Evolutionary conservation across 129 eudicot genomes (phyloP).

Genomic region (Arctium lappa): DNA sequence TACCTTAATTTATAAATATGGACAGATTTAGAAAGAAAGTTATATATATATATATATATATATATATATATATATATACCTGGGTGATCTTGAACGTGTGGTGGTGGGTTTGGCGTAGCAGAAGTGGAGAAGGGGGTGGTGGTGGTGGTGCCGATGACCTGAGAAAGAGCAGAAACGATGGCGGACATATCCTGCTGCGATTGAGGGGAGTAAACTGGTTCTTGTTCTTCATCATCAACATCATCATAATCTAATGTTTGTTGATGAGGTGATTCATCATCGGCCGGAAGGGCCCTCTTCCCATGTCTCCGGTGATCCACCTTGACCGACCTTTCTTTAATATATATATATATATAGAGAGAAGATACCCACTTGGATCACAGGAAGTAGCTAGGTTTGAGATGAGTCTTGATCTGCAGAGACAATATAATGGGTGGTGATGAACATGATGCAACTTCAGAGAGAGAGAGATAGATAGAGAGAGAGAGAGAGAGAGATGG

Average conservation of each 20-base stretch:
- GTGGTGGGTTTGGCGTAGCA: constrained; percentile 24
- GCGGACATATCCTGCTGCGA: constrained; percentile 74
- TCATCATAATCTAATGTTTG: background rate
- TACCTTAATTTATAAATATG: background rate
- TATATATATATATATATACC: constrained; percentile 17
- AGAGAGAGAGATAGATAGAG: no score
- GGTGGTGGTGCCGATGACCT: constrained; percentile 47
- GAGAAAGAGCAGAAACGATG: constrained; percentile 81
- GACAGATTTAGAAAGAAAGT: background rate
- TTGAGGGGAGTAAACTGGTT: constrained; percentile 42
- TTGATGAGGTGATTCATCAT: constrained; percentile 11
- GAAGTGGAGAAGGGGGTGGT: background rate
- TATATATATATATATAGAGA: background rate
- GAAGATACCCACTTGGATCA: background rate
- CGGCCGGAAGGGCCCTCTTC: constrained; percentile 63
- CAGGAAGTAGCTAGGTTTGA: no score
- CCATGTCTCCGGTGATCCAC: constrained; percentile 55
- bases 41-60: no score
- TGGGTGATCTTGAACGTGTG: constrained; percentile 30
- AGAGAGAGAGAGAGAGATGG: background rate
- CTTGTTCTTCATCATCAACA: background rate
- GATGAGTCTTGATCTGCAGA: background rate
- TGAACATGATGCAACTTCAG: background rate
- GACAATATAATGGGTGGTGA: background rate
- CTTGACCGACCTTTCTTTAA: constrained; percentile 7